Evolutionary conservation across 2,329 filamentous ascomycete genomes (phyloP), one percentile per base, ranked within the genome.

Genomic region (Diaporthe amygdali): DNA sequence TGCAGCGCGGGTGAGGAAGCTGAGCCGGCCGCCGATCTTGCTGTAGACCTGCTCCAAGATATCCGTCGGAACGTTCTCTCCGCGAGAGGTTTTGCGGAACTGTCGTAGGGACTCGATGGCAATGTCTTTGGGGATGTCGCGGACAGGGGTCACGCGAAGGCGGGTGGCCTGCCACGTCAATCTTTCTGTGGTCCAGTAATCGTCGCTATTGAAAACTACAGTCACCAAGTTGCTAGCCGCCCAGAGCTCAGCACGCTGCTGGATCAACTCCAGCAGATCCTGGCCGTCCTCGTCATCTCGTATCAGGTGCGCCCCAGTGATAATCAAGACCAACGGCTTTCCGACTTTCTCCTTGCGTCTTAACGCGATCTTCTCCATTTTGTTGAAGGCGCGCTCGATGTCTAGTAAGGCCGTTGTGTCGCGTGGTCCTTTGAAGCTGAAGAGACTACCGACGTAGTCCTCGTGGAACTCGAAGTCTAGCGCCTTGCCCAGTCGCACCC

Each of bases 141-240:
- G 88, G 47, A 99, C 91, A 9, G 94, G 91, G 39, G 97, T 92
- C 5, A 99, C 93, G 78, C 98, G 95, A 93, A 99, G 97, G 51
- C 96, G 90, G 1, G 95, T 97, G 2, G 95, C 94, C 71, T 97
- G 92, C 79, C 94, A 92, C 85, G 98, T 98, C 64, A 99, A 84
- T 17, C 95, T 89, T 81, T 99, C 96, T 77, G 98, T 98, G 0
- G 99, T 93, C 96, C 96, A 99, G 82, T 97, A 99, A 79, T 98
- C 96, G 81, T 99, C 96, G 68, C 92, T 95, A 82, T 98, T 98
- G 84, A 99, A 95, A 37, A 99, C 91, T 86, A 94, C 89, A 1
- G 96, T 98, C 34, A 97, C 94, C 9, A 99, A 87, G 74, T 94
- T 96, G 27, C 93, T 91, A 1, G 96, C 96, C 1, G 96, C 96